Evolutionary conservation across 768 basidiomycete species (phyloP).

Genomic region (Russula vinacea): DNA sequence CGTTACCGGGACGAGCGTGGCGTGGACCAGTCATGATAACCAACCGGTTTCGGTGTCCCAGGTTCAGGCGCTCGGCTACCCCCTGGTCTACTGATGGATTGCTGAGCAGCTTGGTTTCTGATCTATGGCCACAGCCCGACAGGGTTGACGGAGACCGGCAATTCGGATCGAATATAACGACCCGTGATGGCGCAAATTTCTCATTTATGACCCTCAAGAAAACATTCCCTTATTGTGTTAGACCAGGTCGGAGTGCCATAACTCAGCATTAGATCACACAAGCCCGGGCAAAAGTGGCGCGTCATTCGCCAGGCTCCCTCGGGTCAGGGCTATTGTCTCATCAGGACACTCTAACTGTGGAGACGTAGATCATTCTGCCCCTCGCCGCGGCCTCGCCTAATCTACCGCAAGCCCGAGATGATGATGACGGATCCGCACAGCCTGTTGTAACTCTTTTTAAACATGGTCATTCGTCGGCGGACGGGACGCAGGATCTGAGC

Average conservation of each 20-base stretch:
- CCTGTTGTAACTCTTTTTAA: slow-evolving; percentile 33
- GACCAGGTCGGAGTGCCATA: slow-evolving; percentile 26
- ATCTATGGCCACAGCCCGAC: slow-evolving; percentile 11
- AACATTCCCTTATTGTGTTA: slow-evolving; percentile 27
- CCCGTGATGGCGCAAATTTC: slow-evolving; percentile 19
- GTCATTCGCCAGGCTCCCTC: slow-evolving; percentile 21
- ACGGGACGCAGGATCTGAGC: slow-evolving; percentile 32
- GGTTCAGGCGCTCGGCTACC: slow-evolving; percentile 1
- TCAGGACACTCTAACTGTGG: slow-evolving; percentile 23
- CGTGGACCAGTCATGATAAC: slow-evolving; percentile 3
- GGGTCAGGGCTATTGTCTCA: slow-evolving; percentile 22
- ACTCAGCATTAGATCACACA: slow-evolving; percentile 15
- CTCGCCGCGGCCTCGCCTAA: slow-evolving; percentile 32
- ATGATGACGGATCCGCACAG: slow-evolving; percentile 31
- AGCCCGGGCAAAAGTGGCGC: slow-evolving; percentile 16
- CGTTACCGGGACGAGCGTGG: neutral
- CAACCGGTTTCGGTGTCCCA: slow-evolving; percentile 7
- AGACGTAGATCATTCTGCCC: slow-evolving; percentile 26
- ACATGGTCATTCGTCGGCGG: slow-evolving; percentile 27
- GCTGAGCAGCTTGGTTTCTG: neutral
- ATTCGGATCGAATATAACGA: slow-evolving; percentile 9
- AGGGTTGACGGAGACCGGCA: neutral
- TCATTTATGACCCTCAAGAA: slow-evolving; percentile 25
- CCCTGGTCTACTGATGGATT: slow-evolving; percentile 1
- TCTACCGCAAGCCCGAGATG: slow-evolving; percentile 25